Evolutionary conservation across 305 asterid species (phyloP).

Genomic region (Solanum chacoense): DNA sequence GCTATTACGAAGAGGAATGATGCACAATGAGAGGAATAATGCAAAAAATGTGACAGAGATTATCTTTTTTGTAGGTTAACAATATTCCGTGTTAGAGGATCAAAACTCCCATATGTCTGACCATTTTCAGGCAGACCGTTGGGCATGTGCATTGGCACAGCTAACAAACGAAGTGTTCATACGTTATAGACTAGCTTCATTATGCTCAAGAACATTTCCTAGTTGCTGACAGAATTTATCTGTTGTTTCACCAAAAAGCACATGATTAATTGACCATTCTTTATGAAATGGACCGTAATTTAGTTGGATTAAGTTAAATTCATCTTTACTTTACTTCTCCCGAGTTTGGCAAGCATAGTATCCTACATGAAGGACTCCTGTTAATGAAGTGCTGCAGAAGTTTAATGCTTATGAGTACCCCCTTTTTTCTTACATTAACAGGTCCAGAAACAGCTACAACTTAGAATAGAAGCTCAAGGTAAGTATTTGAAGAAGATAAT

Average conservation of each 20-base stretch:
- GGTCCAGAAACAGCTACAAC: conserved; percentile 93
- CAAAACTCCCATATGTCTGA: neutral
- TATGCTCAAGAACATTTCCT: neutral
- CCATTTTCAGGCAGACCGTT: neutral
- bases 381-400: neutral
- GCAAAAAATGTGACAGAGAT: neutral
- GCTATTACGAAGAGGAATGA: neutral
- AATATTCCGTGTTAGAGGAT: neutral
- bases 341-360: neutral
- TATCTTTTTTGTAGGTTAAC: neutral
- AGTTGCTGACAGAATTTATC: neutral
- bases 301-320: neutral
- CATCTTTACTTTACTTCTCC: neutral
- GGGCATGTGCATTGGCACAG: neutral
- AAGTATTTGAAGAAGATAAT: conserved; percentile 88
- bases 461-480: conserved; percentile 97
- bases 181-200: neutral
- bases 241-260: neutral
- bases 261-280: neutral
- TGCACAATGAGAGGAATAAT: neutral
- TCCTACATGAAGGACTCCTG: neutral
- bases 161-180: neutral
- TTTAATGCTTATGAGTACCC: neutral
- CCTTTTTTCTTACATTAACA: conserved; percentile 7
- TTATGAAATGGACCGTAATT: neutral